These are phyloP conservation scores for Brassica hybrid DNA, from an alignment of 441 rosid species.

Conservation along the genomic window DNA sequence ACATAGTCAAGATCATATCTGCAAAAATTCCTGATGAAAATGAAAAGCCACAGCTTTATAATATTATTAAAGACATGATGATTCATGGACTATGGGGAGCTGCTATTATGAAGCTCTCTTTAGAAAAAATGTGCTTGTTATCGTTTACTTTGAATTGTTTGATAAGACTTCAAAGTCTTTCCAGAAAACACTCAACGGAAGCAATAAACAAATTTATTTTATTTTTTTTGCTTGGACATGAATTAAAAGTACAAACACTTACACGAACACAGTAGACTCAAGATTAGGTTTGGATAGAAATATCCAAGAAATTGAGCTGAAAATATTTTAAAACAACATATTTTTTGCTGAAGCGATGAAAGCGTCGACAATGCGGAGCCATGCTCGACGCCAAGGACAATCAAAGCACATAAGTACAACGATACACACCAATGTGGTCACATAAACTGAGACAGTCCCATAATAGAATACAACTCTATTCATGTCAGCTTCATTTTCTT, in stretches of 20 bases:
- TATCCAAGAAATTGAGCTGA: slow-evolving; percentile 6
- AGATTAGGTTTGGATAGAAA: background rate
- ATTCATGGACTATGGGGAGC: background rate
- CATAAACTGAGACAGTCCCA: background rate
- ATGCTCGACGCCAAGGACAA: slow-evolving; percentile 9
- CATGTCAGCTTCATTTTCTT: background rate
- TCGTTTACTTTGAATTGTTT: no score
- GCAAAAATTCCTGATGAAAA: background rate
- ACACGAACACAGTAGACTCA: background rate
- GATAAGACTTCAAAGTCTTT: background rate
- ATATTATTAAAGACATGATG: background rate
- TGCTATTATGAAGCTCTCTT: background rate
- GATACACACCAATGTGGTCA: background rate
- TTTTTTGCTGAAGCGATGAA: background rate
- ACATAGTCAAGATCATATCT: background rate
- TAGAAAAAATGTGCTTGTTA: no score
- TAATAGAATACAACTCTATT: background rate
- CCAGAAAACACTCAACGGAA: background rate
- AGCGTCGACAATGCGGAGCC: background rate
- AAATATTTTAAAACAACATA: background rate
- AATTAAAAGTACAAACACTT: background rate
- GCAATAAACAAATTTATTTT: background rate
- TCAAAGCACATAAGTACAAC: background rate
- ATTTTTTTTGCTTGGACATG: slow-evolving; percentile 1
- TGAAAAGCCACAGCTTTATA: background rate